These are phyloP conservation scores for Teratosphaeria pseudoeucalypti DNA, from an alignment of 2,329 filamentous ascomycete species.

Conservation along the genomic window DNA sequence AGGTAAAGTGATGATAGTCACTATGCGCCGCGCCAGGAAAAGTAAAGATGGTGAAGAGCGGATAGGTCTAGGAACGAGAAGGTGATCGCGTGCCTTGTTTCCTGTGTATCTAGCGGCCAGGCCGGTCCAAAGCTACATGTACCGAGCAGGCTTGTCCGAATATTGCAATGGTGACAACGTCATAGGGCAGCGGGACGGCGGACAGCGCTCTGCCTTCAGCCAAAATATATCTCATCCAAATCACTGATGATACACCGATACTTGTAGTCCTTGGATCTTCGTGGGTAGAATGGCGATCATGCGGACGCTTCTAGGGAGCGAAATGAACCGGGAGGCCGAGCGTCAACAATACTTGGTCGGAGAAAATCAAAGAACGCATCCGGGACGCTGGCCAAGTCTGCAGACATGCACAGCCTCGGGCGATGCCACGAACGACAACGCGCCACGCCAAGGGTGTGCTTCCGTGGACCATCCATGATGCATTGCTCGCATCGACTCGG, in stretches of 20 bases:
- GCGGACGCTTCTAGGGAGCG: no score
- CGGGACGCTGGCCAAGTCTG: no score
- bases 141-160: background rate
- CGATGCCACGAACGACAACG: background rate
- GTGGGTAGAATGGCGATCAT: no score
- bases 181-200: background rate
- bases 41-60: background rate
- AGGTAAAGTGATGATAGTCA: background rate
- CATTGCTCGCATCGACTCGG: background rate
- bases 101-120: background rate
- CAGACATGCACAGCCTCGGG: no score
- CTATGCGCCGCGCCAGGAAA: background rate
- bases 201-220: background rate
- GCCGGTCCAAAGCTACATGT: background rate
- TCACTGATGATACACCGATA: background rate
- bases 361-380: no score
- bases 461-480: background rate
- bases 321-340: no score
- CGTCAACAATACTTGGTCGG: no score
- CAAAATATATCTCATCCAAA: no score
- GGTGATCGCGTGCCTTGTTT: background rate
- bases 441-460: background rate
- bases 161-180: background rate
- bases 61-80: background rate
- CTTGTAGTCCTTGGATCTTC: no score